These are phyloP conservation scores for Phialocephala subalpina DNA, from an alignment of 2,329 filamentous ascomycete genomes.

Conservation along the genomic window DNA sequence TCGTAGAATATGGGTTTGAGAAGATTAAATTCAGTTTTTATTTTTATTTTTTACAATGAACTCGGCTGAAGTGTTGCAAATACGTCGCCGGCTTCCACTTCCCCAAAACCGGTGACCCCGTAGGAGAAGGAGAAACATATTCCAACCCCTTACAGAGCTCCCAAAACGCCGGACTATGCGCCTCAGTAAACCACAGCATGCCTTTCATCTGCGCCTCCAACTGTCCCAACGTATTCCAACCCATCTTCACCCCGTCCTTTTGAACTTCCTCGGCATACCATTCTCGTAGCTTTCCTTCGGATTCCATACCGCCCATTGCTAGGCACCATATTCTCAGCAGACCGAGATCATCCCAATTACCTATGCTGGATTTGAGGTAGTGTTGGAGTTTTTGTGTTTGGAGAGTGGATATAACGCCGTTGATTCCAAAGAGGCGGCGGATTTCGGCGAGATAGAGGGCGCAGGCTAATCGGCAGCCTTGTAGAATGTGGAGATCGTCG, in stretches of 20 bases:
- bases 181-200: slow-evolving; percentile 26
- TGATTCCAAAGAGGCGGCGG: slow-evolving; percentile 26
- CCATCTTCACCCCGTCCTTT: not conserved
- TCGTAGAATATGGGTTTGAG: not conserved
- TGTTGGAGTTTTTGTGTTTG: slow-evolving; percentile 21
- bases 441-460: slow-evolving; percentile 25
- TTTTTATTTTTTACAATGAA: not conserved
- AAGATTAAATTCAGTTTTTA: too few relatives aligned
- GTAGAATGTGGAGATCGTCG: slow-evolving; percentile 3
- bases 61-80: not conserved
- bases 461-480: slow-evolving; percentile 21
- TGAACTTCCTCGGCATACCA: slow-evolving; percentile 26
- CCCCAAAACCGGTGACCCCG: not conserved
- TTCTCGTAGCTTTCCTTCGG: slow-evolving; percentile 1
- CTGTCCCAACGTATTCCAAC: slow-evolving; percentile 13
- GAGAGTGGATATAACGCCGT: slow-evolving; percentile 14
- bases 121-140: not conserved
- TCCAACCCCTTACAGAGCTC: slow-evolving; percentile 6
- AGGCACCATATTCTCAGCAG: slow-evolving; percentile 26
- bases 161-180: slow-evolving; percentile 19
- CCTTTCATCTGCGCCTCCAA: slow-evolving; percentile 15
- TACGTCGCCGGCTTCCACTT: not conserved
- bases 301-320: slow-evolving; percentile 30
- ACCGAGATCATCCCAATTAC: slow-evolving; percentile 19
- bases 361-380: slow-evolving; percentile 11